Conservation (phyloP, 176 grass and related monocot species). For the Olyra latifolia region DNA sequence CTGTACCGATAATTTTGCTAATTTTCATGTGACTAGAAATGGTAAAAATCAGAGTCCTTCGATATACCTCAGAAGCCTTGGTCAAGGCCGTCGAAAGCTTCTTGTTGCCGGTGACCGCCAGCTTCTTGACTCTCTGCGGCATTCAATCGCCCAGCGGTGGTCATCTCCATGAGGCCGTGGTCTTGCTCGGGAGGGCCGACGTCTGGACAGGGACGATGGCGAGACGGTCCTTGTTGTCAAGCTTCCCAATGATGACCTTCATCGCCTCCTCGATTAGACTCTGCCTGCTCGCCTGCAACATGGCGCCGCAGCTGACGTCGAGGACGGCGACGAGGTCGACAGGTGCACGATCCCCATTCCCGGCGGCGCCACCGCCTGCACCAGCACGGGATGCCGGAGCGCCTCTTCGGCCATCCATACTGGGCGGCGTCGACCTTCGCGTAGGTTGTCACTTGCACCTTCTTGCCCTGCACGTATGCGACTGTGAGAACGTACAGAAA, state of each 20-base stretch:
- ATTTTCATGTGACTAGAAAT: too few species aligned
- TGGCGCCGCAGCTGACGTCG: neutral
- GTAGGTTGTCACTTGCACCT: neutral
- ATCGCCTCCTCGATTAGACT: neutral
- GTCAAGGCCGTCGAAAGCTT: too few species aligned
- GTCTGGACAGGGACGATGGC: neutral
- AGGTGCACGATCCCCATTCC: neutral
- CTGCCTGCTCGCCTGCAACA: neutral
- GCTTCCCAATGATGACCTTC: neutral
- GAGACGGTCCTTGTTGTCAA: neutral
- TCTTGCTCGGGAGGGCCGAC: neutral
- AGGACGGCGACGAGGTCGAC: neutral
- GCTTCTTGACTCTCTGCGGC: too few species aligned
- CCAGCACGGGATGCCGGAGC: neutral
- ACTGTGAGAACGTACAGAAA: too few species aligned
- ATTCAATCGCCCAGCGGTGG: too few species aligned
- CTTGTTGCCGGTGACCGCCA: too few species aligned
- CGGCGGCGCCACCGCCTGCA: neutral
- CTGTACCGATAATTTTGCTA: too few species aligned
- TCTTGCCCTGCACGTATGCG: too few species aligned
- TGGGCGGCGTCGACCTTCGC: neutral
- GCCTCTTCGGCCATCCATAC: neutral
- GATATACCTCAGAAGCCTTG: too few species aligned
- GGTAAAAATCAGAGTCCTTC: too few species aligned
- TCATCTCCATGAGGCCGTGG: too few species aligned